Conservation (phyloP, 169 alveolate species). For the Plasmodium reichenowi region DNA sequence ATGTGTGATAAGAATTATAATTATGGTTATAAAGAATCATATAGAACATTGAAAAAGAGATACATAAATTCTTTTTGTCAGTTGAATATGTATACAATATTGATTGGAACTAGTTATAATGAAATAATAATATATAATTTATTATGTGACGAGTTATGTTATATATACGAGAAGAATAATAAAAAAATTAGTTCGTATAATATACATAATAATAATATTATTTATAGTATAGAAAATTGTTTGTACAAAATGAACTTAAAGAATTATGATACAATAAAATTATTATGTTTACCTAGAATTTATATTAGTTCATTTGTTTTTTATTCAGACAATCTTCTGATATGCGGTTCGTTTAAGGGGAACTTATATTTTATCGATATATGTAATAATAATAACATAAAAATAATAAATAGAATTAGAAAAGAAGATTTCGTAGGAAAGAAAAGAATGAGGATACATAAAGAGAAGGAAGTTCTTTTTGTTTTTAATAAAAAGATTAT, state of each 20-base stretch:
- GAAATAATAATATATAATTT: conserved; percentile 33
- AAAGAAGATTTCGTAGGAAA: conserved; percentile 10
- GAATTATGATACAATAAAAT: conserved; percentile 23
- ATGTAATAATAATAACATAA: conserved; percentile 15
- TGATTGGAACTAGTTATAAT: conserved; percentile 25
- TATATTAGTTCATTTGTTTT: conserved; percentile 34
- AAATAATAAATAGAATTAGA: conserved; percentile 25
- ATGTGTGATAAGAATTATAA: too few species aligned
- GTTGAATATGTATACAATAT: conserved; percentile 32
- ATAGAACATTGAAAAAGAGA: neutral
- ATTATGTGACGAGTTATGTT: conserved; percentile 17
- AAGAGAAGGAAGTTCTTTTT: neutral
- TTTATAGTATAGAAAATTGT: conserved; percentile 35
- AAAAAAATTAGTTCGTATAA: conserved; percentile 18
- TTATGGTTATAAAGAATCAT: too few species aligned
- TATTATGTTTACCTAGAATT: conserved; percentile 12
- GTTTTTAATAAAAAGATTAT: neutral
- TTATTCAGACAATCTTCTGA: conserved; percentile 28
- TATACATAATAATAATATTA: conserved; percentile 13
- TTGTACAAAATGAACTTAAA: conserved; percentile 38
- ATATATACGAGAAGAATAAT: conserved; percentile 1
- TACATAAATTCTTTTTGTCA: conserved; percentile 21
- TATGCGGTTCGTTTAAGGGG: conserved; percentile 46
- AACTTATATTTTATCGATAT: conserved; percentile 27
- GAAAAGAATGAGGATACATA: neutral